Evolutionary conservation across 2,329 filamentous ascomycete species (phyloP), one percentile per base, ranked within the genome.

Genomic region (Cytospora schulzeri): DNA sequence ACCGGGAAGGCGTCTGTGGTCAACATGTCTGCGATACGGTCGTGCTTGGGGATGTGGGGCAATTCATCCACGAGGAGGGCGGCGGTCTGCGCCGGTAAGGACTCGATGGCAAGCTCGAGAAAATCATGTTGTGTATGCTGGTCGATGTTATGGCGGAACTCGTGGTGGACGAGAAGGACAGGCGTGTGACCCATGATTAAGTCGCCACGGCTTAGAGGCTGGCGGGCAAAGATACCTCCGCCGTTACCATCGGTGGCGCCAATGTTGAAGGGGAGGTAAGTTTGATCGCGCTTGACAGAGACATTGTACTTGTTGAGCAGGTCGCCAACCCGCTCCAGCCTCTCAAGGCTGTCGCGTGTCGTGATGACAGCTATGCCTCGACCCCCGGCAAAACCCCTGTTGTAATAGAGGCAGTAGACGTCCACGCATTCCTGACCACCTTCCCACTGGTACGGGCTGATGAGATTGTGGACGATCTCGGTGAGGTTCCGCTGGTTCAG

Each of bases 401-500:
- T 70, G 41, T 59, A 56, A 59, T 65, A 72, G 41, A 70, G 62
- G 61, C 70, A 72, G 64, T 64, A 68, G 19, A 61, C 60, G 29
- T 66, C 68, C 45, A 67, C 41, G 57, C 70, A 72, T 24, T 68
- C 24, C 17, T 64, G 57, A 4, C 67, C 67, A 4, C 67, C 69
- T 12, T 67, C 53, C 70, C 70, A 71, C 45, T 52, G 22, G 12
- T 64, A 64, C 0, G 74, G 76, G 8, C 76, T 74, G 19, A 75
- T 70, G 54, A 77, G 52, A 26, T 17, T 75, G 14, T 73, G 70
- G 15, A 71, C 68, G 19, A 83, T 70, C 14, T 82, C 77, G 3
- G 80, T 81, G 5, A 83, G 67, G 2, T 81, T 76, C 22, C 74
- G 71, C 62, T 78, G 76, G 22, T 28, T 58, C 17, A 66, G 35